These are phyloP conservation scores for Lecanicillium sp. DNA, from an alignment of 2,329 filamentous ascomycete genomes.

Conservation along the genomic window DNA sequence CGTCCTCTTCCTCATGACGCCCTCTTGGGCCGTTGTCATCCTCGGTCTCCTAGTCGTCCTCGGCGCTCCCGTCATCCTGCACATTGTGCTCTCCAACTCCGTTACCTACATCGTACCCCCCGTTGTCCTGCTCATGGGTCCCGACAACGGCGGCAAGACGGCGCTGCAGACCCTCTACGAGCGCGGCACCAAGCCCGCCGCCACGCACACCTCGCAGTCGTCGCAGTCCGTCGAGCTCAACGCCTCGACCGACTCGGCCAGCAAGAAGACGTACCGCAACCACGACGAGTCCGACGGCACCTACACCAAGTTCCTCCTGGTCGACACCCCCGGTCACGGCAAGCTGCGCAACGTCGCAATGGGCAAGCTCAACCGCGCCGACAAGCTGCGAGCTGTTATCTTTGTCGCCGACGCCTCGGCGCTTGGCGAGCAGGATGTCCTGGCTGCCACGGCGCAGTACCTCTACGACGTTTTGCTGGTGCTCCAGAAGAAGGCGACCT, in stretches of 20 bases:
- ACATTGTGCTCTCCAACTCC: slow-evolving; percentile 64
- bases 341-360: slow-evolving; percentile 76
- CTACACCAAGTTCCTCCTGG: slow-evolving; percentile 66
- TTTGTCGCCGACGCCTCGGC: slow-evolving; percentile 85
- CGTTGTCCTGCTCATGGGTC: slow-evolving; percentile 74
- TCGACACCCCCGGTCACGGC: slow-evolving; percentile 92
- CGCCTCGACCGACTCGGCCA: slow-evolving; percentile 40
- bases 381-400: slow-evolving; percentile 64
- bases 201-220: slow-evolving; percentile 52
- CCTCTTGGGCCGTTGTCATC: slow-evolving; percentile 56
- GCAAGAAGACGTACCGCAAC: slow-evolving; percentile 43
- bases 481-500: slow-evolving; percentile 66
- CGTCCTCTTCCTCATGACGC: slow-evolving; percentile 51
- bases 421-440: slow-evolving; percentile 50
- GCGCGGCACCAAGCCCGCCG: slow-evolving; percentile 39
- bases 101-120: slow-evolving; percentile 61
- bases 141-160: slow-evolving; percentile 81
- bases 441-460: slow-evolving; percentile 73
- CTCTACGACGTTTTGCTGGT: slow-evolving; percentile 82
- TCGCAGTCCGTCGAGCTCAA: slow-evolving; percentile 49
- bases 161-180: slow-evolving; percentile 71
- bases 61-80: slow-evolving; percentile 68
- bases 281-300: slow-evolving; percentile 48
- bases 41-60: slow-evolving; percentile 67
- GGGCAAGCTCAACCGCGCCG: slow-evolving; percentile 36